These are phyloP conservation scores for Vitis rotundifolia DNA, from an alignment of 164 flowering plant genomes.

Conservation along the genomic window DNA sequence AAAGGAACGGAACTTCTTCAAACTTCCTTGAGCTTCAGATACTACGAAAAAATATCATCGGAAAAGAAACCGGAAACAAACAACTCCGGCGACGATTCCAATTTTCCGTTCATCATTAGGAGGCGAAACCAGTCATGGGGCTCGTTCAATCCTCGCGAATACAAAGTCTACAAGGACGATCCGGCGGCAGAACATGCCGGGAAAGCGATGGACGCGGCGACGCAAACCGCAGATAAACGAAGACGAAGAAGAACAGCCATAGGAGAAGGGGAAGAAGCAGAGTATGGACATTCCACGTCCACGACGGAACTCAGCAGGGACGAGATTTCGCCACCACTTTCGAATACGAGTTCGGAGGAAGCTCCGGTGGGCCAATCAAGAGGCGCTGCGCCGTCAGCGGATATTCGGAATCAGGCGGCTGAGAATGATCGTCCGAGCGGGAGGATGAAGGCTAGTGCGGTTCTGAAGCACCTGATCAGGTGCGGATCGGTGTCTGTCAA, in stretches of 20 bases:
- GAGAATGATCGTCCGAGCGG: slow-evolving; percentile 27
- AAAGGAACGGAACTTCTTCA: slow-evolving; percentile 43
- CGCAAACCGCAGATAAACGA: slow-evolving; percentile 32
- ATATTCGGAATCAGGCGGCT: slow-evolving; percentile 24
- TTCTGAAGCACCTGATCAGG: slow-evolving; percentile 37
- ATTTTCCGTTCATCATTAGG: not conserved
- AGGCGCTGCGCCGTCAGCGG: slow-evolving; percentile 7
- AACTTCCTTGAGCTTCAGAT: slow-evolving; percentile 15
- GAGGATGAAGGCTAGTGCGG: slow-evolving; percentile 30
- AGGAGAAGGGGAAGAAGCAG: not conserved
- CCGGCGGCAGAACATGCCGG: slow-evolving; percentile 10
- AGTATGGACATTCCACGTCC: not conserved
- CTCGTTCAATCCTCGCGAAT: slow-evolving; percentile 16
- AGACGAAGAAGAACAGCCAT: not conserved
- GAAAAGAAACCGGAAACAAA: slow-evolving; percentile 7
- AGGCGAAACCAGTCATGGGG: slow-evolving; percentile 22
- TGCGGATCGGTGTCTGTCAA: slow-evolving; percentile 30
- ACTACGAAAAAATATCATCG: slow-evolving; percentile 12
- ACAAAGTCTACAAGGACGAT: slow-evolving; percentile 23
- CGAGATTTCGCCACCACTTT: slow-evolving; percentile 23
- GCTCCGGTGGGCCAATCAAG: not conserved
- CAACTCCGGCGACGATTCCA: slow-evolving; percentile 6
- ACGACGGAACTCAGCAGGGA: slow-evolving; percentile 19
- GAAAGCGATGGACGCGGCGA: slow-evolving; percentile 21
- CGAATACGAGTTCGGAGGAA: slow-evolving; percentile 19